Evolutionary conservation across 768 basidiomycete species (phyloP).

Genomic region (Trametes cubensis): DNA sequence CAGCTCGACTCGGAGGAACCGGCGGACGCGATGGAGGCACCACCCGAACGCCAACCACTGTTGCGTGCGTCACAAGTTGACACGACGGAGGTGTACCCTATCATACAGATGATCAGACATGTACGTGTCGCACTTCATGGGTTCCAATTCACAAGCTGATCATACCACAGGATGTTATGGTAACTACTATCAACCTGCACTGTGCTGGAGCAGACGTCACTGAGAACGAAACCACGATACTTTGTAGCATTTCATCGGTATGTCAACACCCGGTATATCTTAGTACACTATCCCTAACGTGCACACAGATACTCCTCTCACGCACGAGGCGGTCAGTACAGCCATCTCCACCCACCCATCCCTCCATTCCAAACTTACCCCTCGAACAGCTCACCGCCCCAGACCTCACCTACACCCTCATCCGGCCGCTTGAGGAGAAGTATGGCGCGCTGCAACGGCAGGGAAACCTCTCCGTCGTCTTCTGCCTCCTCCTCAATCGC

Average conservation of each 20-base stretch:
- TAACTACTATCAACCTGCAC: slow-evolving; percentile 33
- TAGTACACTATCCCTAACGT: neutral
- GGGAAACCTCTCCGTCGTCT: slow-evolving; percentile 84
- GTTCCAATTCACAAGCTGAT: slow-evolving; percentile 25
- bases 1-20: neutral
- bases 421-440: slow-evolving; percentile 87
- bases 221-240: neutral
- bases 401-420: slow-evolving; percentile 88
- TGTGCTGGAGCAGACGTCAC: neutral
- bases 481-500: slow-evolving; percentile 86
- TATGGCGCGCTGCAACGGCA: slow-evolving; percentile 70
- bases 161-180: slow-evolving; percentile 61
- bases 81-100: slow-evolving; percentile 69
- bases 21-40: slow-evolving; percentile 22
- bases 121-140: slow-evolving; percentile 41
- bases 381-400: slow-evolving; percentile 70
- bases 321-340: slow-evolving; percentile 70
- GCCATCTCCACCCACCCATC: neutral
- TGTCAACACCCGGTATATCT: neutral
- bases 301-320: slow-evolving; percentile 75
- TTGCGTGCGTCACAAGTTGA: slow-evolving; percentile 56
- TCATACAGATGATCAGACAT: slow-evolving; percentile 76
- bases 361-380: neutral
- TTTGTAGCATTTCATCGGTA: slow-evolving; percentile 70
- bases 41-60: slow-evolving; percentile 43